Base-by-base conservation (phyloP, 306 rosid genomes). In the Prunus davidiana region DNA sequence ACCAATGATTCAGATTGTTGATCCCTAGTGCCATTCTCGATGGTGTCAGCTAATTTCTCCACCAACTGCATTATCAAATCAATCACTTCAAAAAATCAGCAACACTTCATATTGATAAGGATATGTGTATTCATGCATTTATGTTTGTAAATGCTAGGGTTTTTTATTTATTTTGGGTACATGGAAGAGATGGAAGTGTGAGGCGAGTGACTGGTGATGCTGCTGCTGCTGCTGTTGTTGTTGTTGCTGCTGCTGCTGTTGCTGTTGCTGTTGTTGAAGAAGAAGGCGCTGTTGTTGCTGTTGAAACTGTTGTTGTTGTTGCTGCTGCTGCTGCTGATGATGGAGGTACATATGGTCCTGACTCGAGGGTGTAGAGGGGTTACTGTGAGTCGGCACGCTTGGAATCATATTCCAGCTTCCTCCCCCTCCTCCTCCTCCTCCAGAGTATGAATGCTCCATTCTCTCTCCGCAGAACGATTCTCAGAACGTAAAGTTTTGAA, bases 1-100 rank as follows among this genome's bases (percentile, higher is more conserved):
- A 95, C 97, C 99, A 86, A 77, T 65, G 97, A 89, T 64, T 95
- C 99, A 8, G 93, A 87, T 12, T 92, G 97, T 68, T 82, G 97
- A 82, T 95, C 97, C 28, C 97, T 87, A 30, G 80, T 80, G 77
- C 93, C 99, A 66, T 80, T 87, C 67, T 92, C 97, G 6, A 89
- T 76, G 45, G 87, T 83, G 51, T 95, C 97, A 20, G 93, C 89
- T 68, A 95, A 89, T 84, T 92, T 92, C 86, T 90, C 97, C 84
- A 95, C 91, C 81, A 89, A 75, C 98, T 95, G 77, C 49, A 77
- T 34, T 13, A 60, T 58, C 71, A 56, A 41, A 30, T 19, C 18
- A 22, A 56, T 67, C 46, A 62, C 52, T 19, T 32, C 47, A 63
- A 73, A 76, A 49, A 78, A 61, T 69, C 58, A 71, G 52, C 27